Evolutionary conservation across 2,329 filamentous ascomycete genomes (phyloP).

Genomic region (Colletotrichum spinosum): DNA sequence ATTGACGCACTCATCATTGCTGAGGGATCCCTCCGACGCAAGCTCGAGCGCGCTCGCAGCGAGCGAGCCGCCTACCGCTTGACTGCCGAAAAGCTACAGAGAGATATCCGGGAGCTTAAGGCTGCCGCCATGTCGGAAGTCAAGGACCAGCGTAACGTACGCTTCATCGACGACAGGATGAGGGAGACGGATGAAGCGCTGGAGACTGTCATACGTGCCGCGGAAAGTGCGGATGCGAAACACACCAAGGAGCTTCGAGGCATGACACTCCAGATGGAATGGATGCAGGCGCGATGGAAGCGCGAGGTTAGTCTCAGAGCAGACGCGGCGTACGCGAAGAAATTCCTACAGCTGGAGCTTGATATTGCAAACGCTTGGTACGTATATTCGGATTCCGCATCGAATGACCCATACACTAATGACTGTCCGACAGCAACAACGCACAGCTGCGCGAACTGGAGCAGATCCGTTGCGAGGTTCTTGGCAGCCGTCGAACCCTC

Average conservation of each 20-base stretch:
- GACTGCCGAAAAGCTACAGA: slow-evolving; percentile 65
- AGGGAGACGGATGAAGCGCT: slow-evolving; percentile 62
- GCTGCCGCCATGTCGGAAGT: slow-evolving; percentile 50
- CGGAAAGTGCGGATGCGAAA: slow-evolving; percentile 72
- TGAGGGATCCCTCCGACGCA: slow-evolving; percentile 71
- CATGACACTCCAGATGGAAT: slow-evolving; percentile 89
- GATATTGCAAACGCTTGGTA: slow-evolving; percentile 92
- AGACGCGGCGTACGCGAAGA: slow-evolving; percentile 88
- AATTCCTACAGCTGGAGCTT: slow-evolving; percentile 81
- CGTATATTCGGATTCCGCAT: slow-evolving; percentile 53
- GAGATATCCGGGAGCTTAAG: slow-evolving; percentile 61
- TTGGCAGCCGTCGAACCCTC: slow-evolving; percentile 52
- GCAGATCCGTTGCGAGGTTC: slow-evolving; percentile 72
- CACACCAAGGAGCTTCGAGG: slow-evolving; percentile 84
- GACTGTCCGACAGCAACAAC: slow-evolving; percentile 78
- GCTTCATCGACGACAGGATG: slow-evolving; percentile 45
- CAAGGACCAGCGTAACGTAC: slow-evolving; percentile 42
- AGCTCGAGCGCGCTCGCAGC: slow-evolving; percentile 77
- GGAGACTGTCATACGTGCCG: slow-evolving; percentile 68
- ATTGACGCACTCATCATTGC: slow-evolving; percentile 67
- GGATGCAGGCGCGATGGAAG: slow-evolving; percentile 83
- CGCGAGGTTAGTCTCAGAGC: slow-evolving; percentile 84
- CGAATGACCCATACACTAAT: slow-evolving; percentile 40
- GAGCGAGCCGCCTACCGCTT: slow-evolving; percentile 70
- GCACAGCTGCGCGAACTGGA: slow-evolving; percentile 88